phyloP scores from a whole-genome alignment of 768 basidiomycete species.

The Pulveroboletus sp. region DNA sequence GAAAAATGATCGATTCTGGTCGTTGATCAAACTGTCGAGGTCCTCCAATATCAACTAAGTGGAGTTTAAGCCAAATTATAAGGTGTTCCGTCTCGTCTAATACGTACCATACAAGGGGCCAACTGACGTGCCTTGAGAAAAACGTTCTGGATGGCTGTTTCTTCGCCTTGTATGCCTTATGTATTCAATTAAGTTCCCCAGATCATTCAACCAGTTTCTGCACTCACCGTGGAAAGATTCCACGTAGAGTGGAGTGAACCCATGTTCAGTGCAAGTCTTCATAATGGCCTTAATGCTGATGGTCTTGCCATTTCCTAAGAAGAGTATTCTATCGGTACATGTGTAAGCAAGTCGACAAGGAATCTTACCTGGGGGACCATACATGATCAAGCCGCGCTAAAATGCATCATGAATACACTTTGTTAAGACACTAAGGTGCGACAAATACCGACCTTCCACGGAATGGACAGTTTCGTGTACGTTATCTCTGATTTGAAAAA shows the following conservation, averaged over 20 bases:
- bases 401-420: background rate
- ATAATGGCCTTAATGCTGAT: conserved; percentile 81
- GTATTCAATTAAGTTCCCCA: conserved; percentile 6
- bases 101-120: conserved; percentile 61
- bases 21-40: conserved; percentile 76
- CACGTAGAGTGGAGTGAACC: conserved; percentile 71
- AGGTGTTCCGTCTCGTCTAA: conserved; percentile 32
- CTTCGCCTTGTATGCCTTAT: conserved; percentile 56
- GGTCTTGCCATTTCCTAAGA: conserved; percentile 74
- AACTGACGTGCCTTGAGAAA: conserved; percentile 71
- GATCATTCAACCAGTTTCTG: background rate
- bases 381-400: conserved; percentile 77
- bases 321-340: background rate
- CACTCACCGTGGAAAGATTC: conserved; percentile 68
- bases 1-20: conserved; percentile 80
- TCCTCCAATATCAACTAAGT: conserved; percentile 47
- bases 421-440: background rate
- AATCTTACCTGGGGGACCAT: conserved; percentile 66
- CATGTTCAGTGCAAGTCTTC: conserved; percentile 60
- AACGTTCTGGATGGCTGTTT: conserved; percentile 58
- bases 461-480: conserved; percentile 70
- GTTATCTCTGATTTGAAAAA: conserved; percentile 74
- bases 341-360: background rate
- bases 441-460: conserved; percentile 63
- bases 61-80: background rate